Evolutionary conservation across 169 alveolate genomes (phyloP), one percentile per base, ranked within the genome.

Genomic region (Plasmodium berghei): DNA sequence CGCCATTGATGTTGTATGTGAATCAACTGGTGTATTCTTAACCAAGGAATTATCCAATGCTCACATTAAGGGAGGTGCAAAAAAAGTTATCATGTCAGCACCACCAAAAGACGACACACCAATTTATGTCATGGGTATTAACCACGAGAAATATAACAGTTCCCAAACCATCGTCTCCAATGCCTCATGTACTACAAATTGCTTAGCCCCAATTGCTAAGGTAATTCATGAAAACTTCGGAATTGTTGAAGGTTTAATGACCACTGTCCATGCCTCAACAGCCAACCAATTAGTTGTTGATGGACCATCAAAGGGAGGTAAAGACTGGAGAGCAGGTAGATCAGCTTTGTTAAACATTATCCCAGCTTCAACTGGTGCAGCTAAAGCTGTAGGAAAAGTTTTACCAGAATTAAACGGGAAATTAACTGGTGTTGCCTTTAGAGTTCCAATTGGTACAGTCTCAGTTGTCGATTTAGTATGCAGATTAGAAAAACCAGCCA

Each of bases 241-340:
- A 40, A 98, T 99, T 77, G 98, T 93, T 70, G 99, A 98, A 94
- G 99, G 99, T 42, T 96, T 98, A 59, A 98, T 99, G 99, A 98
- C 99, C 86, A 99, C 99, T n/a, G 99, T 98, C 48, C 99, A 99
- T 93, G 99, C 99, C 55, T 94, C 97, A 89, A 99, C 99, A 14
- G 99, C 99, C 62, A 98, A 97, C 95, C 99, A 99, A 95, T 95
- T 98, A 88, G 97, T 99, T 74, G 99, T 99, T 52, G 99, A 99
- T 89, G 99, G 99, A 56, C 99, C 99, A 64, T 96, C 99, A 49
- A 97, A 97, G 90, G 99, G 99, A 20, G 99, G 99, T 69, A 99
- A 99, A 95, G 99, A 99, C 97, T 99, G 99, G 99, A 96, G 99
- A 90, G 99, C 99, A 46, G 99, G 99, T 49, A 96, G 99, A 73